Evolutionary conservation across 169 alveolate species (phyloP).

Genomic region (Plasmodium vivax): DNA sequence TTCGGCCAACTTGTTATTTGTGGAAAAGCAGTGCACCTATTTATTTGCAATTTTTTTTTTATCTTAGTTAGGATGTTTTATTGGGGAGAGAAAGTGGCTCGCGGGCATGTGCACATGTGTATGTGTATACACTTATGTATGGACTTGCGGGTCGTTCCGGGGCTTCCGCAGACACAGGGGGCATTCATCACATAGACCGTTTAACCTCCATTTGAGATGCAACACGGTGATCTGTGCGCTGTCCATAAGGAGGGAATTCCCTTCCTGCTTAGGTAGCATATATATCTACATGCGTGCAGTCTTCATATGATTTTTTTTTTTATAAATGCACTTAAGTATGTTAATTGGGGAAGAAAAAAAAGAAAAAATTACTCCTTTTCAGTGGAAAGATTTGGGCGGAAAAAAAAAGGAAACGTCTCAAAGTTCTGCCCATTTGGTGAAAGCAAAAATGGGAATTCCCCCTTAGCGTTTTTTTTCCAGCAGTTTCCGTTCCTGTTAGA

Average conservation of each 20-base stretch:
- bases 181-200: background rate
- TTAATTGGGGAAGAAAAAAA: background rate
- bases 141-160: background rate
- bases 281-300: background rate
- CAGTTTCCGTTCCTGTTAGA: background rate
- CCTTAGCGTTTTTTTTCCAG: background rate
- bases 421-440: background rate
- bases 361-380: background rate
- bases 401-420: background rate
- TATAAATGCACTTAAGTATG: background rate
- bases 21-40: background rate
- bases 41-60: background rate
- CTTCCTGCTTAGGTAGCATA: background rate
- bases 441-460: background rate
- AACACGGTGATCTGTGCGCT: background rate
- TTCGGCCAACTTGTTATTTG: background rate
- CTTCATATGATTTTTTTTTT: background rate
- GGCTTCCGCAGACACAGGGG: background rate
- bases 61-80: background rate
- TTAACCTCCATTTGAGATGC: background rate
- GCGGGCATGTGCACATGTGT: background rate
- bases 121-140: background rate
- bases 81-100: background rate
- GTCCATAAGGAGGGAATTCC: background rate
- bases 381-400: background rate